Evolutionary conservation across 176 grass and related monocot genomes (phyloP).

Genomic region (Stipa capillata): DNA sequence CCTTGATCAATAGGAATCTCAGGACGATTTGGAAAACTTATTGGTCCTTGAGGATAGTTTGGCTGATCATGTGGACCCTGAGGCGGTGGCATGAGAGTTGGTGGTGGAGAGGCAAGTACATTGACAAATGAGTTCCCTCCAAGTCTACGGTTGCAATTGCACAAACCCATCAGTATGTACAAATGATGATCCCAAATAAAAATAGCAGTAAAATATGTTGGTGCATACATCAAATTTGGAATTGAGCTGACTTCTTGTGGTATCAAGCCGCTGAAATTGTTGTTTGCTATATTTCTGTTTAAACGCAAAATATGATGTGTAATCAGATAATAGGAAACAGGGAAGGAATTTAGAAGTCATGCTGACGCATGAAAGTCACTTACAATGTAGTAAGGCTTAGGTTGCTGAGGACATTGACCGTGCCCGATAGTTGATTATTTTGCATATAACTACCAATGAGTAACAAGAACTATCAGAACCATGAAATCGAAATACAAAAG

Average conservation of each 20-base stretch:
- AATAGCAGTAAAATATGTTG: background rate
- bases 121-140: conserved; percentile 79
- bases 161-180: conserved; percentile 15
- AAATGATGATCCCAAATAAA: background rate
- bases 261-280: conserved; percentile 89
- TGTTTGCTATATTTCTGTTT: conserved; percentile 84
- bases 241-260: conserved; percentile 65
- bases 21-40: conserved; percentile 25
- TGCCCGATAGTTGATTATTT: conserved; percentile 73
- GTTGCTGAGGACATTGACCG: conserved; percentile 59
- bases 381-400: conserved; percentile 80
- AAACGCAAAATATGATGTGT: background rate
- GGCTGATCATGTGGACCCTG: conserved; percentile 27
- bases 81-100: conserved; percentile 29
- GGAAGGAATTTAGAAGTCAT: background rate
- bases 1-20: conserved; percentile 26
- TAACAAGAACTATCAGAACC: conserved; percentile 3
- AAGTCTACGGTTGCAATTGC: conserved; percentile 56
- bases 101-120: conserved; percentile 50
- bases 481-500: conserved; percentile 19
- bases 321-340: background rate
- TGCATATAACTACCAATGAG: conserved; percentile 57
- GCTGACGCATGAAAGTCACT: conserved; percentile 19
- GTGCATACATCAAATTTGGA: conserved; percentile 70
- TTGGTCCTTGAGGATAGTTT: conserved; percentile 22